These are phyloP conservation scores for Termitomyces sp. DNA, from an alignment of 768 basidiomycete species.

Conservation along the genomic window DNA sequence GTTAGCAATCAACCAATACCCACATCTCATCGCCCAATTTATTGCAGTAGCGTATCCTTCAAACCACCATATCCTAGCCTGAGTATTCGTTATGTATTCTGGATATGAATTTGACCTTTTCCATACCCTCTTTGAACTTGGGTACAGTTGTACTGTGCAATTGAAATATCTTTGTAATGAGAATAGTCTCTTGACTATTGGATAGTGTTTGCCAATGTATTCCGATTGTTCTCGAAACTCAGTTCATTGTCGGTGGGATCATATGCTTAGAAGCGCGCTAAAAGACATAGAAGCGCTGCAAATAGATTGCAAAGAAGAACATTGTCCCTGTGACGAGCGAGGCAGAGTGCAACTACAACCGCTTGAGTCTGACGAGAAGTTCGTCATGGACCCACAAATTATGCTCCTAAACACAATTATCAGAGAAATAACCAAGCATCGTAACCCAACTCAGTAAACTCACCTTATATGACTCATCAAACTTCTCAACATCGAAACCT, in stretches of 20 bases:
- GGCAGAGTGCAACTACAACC: not conserved
- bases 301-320: not conserved
- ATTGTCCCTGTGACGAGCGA: not conserved
- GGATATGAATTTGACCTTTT: too few species aligned
- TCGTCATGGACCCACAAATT: slow-evolving; percentile 19
- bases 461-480: slow-evolving; percentile 19
- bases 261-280: not conserved
- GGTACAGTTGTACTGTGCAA: too few species aligned
- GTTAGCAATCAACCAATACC: not conserved
- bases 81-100: too few species aligned
- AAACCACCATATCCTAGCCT: too few species aligned
- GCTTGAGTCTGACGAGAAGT: slow-evolving; percentile 10
- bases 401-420: slow-evolving; percentile 12
- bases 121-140: too few species aligned
- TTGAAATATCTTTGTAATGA: too few species aligned
- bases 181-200: too few species aligned
- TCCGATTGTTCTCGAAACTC: too few species aligned
- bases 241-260: too few species aligned
- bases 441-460: not conserved
- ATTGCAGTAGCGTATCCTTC: too few species aligned
- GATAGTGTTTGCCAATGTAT: too few species aligned
- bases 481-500: slow-evolving; percentile 13
- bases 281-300: not conserved
- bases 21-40: not conserved
- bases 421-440: not conserved